Conservation (phyloP, 148 eudicot species). For the Rhododendron molle region DNA sequence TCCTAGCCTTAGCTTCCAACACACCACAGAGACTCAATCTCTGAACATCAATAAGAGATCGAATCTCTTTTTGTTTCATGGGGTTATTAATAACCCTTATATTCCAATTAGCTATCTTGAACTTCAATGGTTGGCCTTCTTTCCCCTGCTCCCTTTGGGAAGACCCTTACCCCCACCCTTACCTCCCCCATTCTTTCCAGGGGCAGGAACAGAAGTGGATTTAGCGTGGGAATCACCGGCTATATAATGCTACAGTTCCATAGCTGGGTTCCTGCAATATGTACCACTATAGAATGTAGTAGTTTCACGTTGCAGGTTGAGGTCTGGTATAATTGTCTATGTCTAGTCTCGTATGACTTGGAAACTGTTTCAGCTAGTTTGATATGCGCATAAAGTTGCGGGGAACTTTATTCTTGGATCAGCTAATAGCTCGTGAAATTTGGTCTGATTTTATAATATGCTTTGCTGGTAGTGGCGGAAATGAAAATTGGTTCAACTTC, state of each 20-base stretch:
- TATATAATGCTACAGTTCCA: background rate
- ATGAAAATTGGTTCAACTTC: background rate
- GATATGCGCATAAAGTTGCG: background rate
- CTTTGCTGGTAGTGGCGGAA: background rate
- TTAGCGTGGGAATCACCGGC: background rate
- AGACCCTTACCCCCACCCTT: too few species aligned
- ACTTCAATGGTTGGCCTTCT: too few species aligned
- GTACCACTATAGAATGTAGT: background rate
- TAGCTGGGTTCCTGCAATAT: background rate
- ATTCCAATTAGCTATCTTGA: too few species aligned
- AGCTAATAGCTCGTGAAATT: background rate
- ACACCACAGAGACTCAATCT: too few species aligned
- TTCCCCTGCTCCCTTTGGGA: too few species aligned
- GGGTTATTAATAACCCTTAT: too few species aligned
- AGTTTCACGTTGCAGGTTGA: background rate
- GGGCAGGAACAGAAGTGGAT: too few species aligned
- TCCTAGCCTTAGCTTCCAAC: too few species aligned
- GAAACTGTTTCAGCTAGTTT: background rate
- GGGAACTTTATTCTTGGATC: constrained; percentile 2
- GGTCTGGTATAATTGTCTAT: background rate
- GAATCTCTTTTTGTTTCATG: too few species aligned
- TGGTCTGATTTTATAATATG: background rate
- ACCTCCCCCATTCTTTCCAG: too few species aligned
- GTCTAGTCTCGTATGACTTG: background rate
- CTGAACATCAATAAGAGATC: too few species aligned